These are phyloP conservation scores for Hypoxylon trugodes DNA, from an alignment of 495 filamentous ascomycete species.

Conservation along the genomic window DNA sequence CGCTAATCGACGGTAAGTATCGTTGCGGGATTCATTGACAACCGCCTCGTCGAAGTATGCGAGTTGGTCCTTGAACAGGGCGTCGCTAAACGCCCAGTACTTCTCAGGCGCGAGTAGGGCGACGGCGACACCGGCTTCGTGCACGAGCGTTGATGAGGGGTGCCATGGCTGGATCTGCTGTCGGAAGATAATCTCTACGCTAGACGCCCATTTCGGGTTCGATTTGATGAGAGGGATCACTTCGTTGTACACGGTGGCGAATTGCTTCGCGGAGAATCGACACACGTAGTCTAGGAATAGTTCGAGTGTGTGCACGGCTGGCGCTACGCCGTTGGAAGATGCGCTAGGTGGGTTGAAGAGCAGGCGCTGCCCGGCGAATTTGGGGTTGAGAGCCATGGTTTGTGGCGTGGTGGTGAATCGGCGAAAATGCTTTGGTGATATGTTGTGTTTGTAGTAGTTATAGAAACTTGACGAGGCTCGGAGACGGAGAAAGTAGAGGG, in stretches of 20 bases:
- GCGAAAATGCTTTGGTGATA: too few relatives aligned
- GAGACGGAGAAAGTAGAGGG: not conserved
- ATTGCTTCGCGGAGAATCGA: constrained; percentile 71
- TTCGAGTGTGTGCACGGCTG: constrained; percentile 75
- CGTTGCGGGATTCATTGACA: constrained; percentile 81
- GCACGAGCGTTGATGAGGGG: constrained; percentile 83
- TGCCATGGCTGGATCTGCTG: constrained; percentile 98
- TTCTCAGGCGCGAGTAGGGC: constrained; percentile 68
- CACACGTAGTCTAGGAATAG: constrained; percentile 90
- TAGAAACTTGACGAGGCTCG: not conserved
- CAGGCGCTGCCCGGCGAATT: constrained; percentile 76
- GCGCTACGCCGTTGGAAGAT: constrained; percentile 49
- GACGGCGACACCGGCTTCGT: constrained; percentile 87
- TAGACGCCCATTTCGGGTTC: constrained; percentile 60
- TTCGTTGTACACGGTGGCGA: constrained; percentile 70
- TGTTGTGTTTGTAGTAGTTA: not conserved
- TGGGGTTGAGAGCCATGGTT: constrained; percentile 78
- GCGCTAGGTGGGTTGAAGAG: constrained; percentile 41
- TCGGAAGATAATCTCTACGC: constrained; percentile 78
- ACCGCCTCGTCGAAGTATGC: constrained; percentile 84
- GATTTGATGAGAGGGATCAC: constrained; percentile 63
- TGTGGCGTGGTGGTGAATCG: constrained; percentile 16
- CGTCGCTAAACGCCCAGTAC: constrained; percentile 81
- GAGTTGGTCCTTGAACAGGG: constrained; percentile 73
- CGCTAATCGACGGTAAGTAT: constrained; percentile 81